These are phyloP conservation scores for Globisporangium canariense DNA, from an alignment of 352 stramenopile species.

Conservation along the genomic window DNA sequence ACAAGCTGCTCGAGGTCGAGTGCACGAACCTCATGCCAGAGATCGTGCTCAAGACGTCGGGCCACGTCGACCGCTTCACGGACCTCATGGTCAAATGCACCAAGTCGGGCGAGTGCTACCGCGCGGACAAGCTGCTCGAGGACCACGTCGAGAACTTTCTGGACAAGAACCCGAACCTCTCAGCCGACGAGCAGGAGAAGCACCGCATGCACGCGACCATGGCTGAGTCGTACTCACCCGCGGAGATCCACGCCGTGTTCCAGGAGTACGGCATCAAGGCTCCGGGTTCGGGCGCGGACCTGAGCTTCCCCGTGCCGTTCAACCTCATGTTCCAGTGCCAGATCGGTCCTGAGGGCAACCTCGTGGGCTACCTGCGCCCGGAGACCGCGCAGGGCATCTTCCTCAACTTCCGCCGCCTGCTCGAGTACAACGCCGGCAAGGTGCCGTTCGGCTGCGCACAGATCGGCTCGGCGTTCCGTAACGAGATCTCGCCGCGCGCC, in stretches of 20 bases:
- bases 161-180: slow-evolving; percentile 82
- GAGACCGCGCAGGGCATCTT: slow-evolving; percentile 99
- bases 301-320: slow-evolving; percentile 98
- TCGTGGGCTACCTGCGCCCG: slow-evolving; percentile 96
- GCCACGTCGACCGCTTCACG: slow-evolving; percentile 99
- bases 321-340: slow-evolving; percentile 99
- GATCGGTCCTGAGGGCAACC: slow-evolving; percentile 97
- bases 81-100: slow-evolving; percentile 99
- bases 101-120: slow-evolving; percentile 97
- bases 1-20: slow-evolving; percentile 99
- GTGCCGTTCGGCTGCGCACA: slow-evolving; percentile 81
- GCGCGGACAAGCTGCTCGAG: slow-evolving; percentile 99
- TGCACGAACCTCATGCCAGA: slow-evolving; percentile 98
- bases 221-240: slow-evolving; percentile 96
- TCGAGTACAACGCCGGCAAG: slow-evolving; percentile 97
- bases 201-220: slow-evolving; percentile 93
- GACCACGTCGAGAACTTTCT: slow-evolving; percentile 98
- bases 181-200: slow-evolving; percentile 86
- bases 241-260: slow-evolving; percentile 96
- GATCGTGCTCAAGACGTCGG: slow-evolving; percentile 97
- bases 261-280: slow-evolving; percentile 94
- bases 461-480: slow-evolving; percentile 89
- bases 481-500: slow-evolving; percentile 96
- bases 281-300: slow-evolving; percentile 85
- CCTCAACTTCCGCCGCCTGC: slow-evolving; percentile 98